Evolutionary conservation across 768 basidiomycete genomes (phyloP), one percentile per base, ranked within the genome.

Genomic region (Glaciozyma martinii): DNA sequence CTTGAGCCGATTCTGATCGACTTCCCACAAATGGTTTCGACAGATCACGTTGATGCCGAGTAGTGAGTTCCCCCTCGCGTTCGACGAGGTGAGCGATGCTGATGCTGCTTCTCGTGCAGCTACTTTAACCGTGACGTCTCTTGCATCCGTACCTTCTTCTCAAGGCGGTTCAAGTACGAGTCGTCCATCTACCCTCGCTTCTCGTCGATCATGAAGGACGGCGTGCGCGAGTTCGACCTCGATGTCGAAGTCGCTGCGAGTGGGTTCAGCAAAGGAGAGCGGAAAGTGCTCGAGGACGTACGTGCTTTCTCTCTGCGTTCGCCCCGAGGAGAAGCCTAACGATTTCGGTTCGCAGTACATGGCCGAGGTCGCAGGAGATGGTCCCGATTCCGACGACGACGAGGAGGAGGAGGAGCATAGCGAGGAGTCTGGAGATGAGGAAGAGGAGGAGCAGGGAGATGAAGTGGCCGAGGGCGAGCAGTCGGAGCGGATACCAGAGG

Each of bases 11-110:
- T 97, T 59, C 84, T 99, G 50, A 99, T 99, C 72, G 95, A 99
- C 79, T 99, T 99, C 76, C 95, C 95, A 12, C 95, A 99, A 79
- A 97, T 98, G 94, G 90, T 98, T 77, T 90, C 88, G 80, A 93
- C 89, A 32, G 88, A 91, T 55, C 95, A 99, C 71, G 84, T 85
- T 72, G 95, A 99, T 75, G 95, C 95, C 8, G 95, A 98, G 79
- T 95, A 88, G 90, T 91, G 71, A 76, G 85, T 75, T 25, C 19
- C 21, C 16, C 3, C 27, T 59, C 19, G 27, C 52, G 44, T 42
- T 23, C 50, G 32, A 12, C 33, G 16, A 43, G n/a, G 33, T 32
- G 19, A 23, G 3, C 21, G 29, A 12, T 15, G 54, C 47, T 54
- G 30, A 10, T 25, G 50, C 21, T 5, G 50, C 4, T n/a, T 21